These are phyloP conservation scores for Daldinia bambusicola DNA, from an alignment of 495 filamentous ascomycete genomes.

Conservation along the genomic window DNA sequence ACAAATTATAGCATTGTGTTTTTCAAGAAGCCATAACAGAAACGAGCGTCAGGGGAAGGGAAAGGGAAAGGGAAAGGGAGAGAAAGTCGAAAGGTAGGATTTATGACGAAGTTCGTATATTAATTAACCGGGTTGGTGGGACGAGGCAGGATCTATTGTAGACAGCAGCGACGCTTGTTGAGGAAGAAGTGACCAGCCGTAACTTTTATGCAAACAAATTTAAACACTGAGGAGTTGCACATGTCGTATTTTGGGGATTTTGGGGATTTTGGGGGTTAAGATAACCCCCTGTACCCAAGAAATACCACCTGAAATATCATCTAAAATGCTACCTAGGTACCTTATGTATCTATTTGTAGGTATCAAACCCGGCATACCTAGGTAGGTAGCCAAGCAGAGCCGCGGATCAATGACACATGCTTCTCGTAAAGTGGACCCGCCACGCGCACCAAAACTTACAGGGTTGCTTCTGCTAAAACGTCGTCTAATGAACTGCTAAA, in stretches of 20 bases:
- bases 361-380: background rate
- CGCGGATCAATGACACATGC: slow-evolving; percentile 43
- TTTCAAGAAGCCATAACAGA: slow-evolving; percentile 18
- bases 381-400: slow-evolving; percentile 22
- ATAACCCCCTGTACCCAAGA: background rate
- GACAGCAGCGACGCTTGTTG: slow-evolving; percentile 31
- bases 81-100: slow-evolving; percentile 24
- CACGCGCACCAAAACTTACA: slow-evolving; percentile 31
- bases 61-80: background rate
- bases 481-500: background rate
- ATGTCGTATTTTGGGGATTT: slow-evolving; percentile 3
- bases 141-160: slow-evolving; percentile 20
- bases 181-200: slow-evolving; percentile 24
- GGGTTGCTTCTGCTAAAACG: slow-evolving; percentile 32
- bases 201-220: slow-evolving; percentile 21
- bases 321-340: too few relatives aligned
- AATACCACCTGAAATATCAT: too few relatives aligned
- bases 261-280: too few relatives aligned
- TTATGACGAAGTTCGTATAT: slow-evolving; percentile 35
- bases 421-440: slow-evolving; percentile 26
- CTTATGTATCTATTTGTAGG: background rate
- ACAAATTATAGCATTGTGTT: slow-evolving; percentile 6
- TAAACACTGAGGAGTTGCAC: background rate
- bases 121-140: slow-evolving; percentile 37
- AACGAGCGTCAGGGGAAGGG: slow-evolving; percentile 26